Percentiles rank a stretch among this genome's conserved stretches.
These are phyloP conservation scores for Lasiosphaeria hispida DNA, from an alignment of 495 filamentous ascomycete species.

Conservation along the genomic window DNA sequence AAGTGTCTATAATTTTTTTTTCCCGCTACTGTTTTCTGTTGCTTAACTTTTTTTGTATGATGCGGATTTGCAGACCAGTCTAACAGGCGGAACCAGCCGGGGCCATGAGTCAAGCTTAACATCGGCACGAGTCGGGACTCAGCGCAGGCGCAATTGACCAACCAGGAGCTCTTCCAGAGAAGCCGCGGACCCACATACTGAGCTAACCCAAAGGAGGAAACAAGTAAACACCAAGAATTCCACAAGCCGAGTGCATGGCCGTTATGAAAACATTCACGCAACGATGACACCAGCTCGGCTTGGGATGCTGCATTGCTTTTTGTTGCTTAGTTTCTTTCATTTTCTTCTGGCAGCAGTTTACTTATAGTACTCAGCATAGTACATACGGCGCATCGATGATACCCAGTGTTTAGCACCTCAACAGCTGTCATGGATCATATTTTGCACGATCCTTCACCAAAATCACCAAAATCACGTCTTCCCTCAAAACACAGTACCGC, in stretches of 20 bases:
- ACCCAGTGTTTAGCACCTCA: no score
- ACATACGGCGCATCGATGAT: no score
- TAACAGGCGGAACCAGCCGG: slow-evolving; percentile 18
- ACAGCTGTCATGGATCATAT: no score
- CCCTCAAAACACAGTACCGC: not conserved
- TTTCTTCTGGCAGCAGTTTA: no score
- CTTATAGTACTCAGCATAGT: no score
- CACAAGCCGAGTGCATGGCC: not conserved
- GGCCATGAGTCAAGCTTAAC: slow-evolving; percentile 21
- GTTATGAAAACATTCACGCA: not conserved
- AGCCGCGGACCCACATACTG: no score
- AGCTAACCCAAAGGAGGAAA: not conserved
- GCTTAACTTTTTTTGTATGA: slow-evolving; percentile 15
- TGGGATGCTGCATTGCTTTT: no score
- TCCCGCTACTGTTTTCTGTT: slow-evolving; percentile 4
- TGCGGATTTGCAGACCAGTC: slow-evolving; percentile 20
- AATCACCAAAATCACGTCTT: not conserved
- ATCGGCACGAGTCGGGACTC: slow-evolving; percentile 12
- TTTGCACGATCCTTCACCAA: no score
- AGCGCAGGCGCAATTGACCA: slow-evolving; percentile 1
- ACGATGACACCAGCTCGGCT: no score
- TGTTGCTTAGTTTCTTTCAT: no score
- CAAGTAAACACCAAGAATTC: not conserved
- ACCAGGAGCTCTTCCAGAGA: not conserved
- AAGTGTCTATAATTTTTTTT: slow-evolving; percentile 22